These are phyloP conservation scores for Pythium biforme DNA, from an alignment of 352 stramenopile genomes.

Conservation along the genomic window DNA sequence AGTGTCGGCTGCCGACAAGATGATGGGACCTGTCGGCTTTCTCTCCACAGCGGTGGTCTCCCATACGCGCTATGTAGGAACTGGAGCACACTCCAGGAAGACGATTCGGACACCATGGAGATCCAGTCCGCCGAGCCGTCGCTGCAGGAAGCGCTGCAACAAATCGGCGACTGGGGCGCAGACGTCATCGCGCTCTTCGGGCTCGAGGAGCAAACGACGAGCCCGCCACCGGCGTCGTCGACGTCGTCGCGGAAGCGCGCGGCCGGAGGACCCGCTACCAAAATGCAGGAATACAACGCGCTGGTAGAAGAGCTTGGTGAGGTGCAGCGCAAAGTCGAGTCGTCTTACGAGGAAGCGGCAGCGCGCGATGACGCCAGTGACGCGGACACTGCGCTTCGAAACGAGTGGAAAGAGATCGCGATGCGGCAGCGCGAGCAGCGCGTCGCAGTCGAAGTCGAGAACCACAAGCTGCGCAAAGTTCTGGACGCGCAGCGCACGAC, in stretches of 20 bases:
- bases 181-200: conserved; percentile 6
- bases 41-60: too few relatives aligned
- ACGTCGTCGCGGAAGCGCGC: background rate
- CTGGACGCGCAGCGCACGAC: background rate
- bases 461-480: conserved; percentile 5
- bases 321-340: too few relatives aligned
- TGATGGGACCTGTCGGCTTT: too few relatives aligned
- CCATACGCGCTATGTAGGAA: too few relatives aligned
- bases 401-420: background rate
- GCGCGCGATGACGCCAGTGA: background rate
- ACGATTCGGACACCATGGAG: too few relatives aligned
- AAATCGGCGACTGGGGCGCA: conserved; percentile 5
- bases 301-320: background rate
- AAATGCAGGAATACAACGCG: too few relatives aligned
- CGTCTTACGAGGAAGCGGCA: background rate
- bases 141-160: conserved; percentile 4
- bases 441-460: conserved; percentile 5
- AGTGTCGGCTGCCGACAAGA: too few relatives aligned
- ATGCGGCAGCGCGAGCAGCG: conserved; percentile 4
- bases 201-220: too few relatives aligned
- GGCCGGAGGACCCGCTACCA: background rate
- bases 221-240: background rate
- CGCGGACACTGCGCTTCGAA: too few relatives aligned
- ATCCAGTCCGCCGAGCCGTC: background rate
- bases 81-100: too few relatives aligned